Base-by-base conservation (phyloP, 345 rosid species). In the Leavenworthia alabamica region DNA sequence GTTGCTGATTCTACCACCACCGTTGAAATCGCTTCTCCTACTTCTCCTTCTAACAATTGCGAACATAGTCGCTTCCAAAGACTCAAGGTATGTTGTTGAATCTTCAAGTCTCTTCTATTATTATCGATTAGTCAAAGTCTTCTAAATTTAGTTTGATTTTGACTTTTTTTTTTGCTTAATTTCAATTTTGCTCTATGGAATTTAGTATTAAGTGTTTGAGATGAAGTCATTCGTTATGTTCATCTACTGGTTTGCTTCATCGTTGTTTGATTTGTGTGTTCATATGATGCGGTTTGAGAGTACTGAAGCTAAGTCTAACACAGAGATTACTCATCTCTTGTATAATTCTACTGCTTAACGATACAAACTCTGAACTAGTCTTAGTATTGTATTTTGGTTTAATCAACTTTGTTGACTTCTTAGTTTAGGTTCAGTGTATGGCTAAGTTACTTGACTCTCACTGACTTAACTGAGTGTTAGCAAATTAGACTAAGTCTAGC, bases 41-140 rank as follows among this genome's bases (percentile, higher is more conserved):
- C 42, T 12, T 67, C 58, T 58, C 51, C 76, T 52, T 62, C 77
- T 8, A 14, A 14, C 16, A 72, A 24, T 27, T 58, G 24, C 3
- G 60, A 33, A 8, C 67, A n/a, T 14, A 22, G 47, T 32, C 67
- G 52, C 9, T 8, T 62, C 43, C 69, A 62, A 36, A 90, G 87
- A 55, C 86, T 93, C 58, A 86, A 87, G 73, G 97, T 88, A 58
- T 11, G 32, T 29, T 28, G 2, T 52, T 58, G 35, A n/a, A 29
- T 32, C 32, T 45, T 42, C 22, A 23, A 6, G 10, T 36, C 5
- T 16, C 13, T 42, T 45, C 3, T 11, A 10, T 20, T 55, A 45
- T 28, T 29, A 8, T 47, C 27, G 42, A 41, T 62, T 43, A 14
- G 45, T 53, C 45, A 52, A 62, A 69, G 62, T 35, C 37, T 47